Base-by-base conservation (phyloP, 2,329 filamentous ascomycete species). In the Aspergillus sp. region DNA sequence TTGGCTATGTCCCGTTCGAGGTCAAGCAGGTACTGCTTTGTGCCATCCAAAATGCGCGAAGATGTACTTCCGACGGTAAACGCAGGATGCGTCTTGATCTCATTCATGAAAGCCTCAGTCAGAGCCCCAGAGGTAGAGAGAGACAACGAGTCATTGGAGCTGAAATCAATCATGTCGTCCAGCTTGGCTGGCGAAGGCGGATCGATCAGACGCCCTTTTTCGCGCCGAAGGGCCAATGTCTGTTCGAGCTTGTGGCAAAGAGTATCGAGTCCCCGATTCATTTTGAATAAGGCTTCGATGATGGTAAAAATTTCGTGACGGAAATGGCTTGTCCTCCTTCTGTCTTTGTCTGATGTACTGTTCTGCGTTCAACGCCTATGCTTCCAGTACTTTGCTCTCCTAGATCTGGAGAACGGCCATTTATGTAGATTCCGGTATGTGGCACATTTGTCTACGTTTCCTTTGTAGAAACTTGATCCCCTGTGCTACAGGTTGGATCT, bases 1-100 rank as follows among this genome's bases (percentile, higher is more conserved):
- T 53, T 56, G 1, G 82, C 78, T 45, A 85, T 79, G 11, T 71
- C 64, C 2, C 60, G 53, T 55, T 85, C 82, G 1, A 80, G 65
- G 22, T 73, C 55, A 43, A 48, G 33, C 16, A 57, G 35, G 16
- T 58, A 60, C 26, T 52, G 45, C 20, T 35, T 51, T 16, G 43
- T 52, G 6, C 57, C 57, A 16, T 54, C 55, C 13, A 56, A 40
- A 13, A 45, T 45, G 8, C 57, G 55, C 13, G 53, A 32, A 14
- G 51, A 47, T 17, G 46, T 52, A 32, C 48, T 47, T 17, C 57
- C 55, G 17, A 60, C 17, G 10, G 42, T 52, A 47, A 58, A 60
- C 7, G 41, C 22, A 3, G 57, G 57, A 20, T 60, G 47, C 38
- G 33, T 48, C 33, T 47, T 38, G 14, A 60, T 49, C 32, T 60